Evolutionary conservation across 371 early-diverging fungal genomes (phyloP), one percentile per base, ranked within the genome.

Genomic region (Actinomucor elegans): DNA sequence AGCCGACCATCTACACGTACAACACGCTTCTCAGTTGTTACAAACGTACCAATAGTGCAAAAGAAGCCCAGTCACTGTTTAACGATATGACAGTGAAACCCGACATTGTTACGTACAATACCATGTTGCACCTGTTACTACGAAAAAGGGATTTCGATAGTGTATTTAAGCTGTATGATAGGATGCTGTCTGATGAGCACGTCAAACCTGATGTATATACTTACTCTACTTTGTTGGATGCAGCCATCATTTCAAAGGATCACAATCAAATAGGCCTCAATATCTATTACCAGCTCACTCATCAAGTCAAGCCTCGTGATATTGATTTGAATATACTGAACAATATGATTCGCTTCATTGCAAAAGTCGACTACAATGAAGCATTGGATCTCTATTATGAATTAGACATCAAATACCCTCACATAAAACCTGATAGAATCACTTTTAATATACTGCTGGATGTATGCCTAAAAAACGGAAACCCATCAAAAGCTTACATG

Each of bases 1-100:
- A 35, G 1, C 67, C 69, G 1, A 71, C 58, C 9, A 37, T 64
- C 7, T 61, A 71, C 41, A 66, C 80, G 1, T 83, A 78, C 52
- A 79, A 81, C 50, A 81, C 73, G 0, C 49, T 82, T 11, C 48
- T 85, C 7, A 67, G 77, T 11, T 78, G 77, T 12, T 81, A 71
- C 52, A 77, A 81, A 34, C 66, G 75, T 0, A 42, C 29, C 1
- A 67, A 73, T 18, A 69, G 81, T 21, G 26, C 71, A 5, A 40
- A 44, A 2, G 50, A 52, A 6, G 81, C 80, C 5, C 27, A 67
- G 8, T 8, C 17, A 4, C 5, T 78, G 18, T 62, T 73, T 6
- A 31, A 65, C 3, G 77, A 79, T 18, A 77, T 84, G 78, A 43
- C 46, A 5, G 43, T 77, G 1, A 26, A 56, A 3, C 77, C 68